Conservation (phyloP, 768 basidiomycete species). For the Leucogyrophana mollusca region DNA sequence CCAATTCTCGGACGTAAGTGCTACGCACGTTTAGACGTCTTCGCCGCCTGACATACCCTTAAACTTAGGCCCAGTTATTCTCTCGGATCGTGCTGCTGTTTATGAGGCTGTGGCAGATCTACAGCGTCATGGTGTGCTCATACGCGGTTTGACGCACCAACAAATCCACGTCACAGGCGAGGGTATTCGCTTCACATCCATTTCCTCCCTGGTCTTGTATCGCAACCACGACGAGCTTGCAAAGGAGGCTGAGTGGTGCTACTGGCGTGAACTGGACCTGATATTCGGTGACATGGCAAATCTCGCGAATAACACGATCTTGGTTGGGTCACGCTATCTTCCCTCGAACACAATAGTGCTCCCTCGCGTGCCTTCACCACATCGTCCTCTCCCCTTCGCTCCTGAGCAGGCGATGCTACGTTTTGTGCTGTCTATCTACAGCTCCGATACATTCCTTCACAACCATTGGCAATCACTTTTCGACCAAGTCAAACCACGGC, state of each 20-base stretch:
- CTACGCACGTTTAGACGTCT: not conserved
- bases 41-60: not conserved
- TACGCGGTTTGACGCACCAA: slow-evolving; percentile 11
- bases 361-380: slow-evolving; percentile 24
- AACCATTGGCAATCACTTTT: too few species aligned
- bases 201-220: slow-evolving; percentile 15
- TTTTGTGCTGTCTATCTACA: slow-evolving; percentile 18
- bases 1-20: slow-evolving; percentile 25
- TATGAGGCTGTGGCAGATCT: slow-evolving; percentile 29
- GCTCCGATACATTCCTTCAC: not conserved
- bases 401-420: slow-evolving; percentile 18
- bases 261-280: slow-evolving; percentile 17
- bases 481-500: too few species aligned
- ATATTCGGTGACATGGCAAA: slow-evolving; percentile 18
- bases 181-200: slow-evolving; percentile 27
- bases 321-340: slow-evolving; percentile 5
- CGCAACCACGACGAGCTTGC: slow-evolving; percentile 25
- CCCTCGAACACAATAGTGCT: slow-evolving; percentile 15
- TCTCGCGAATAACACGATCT: not conserved
- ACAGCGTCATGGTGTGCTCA: slow-evolving; percentile 25
- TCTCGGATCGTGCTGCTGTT: slow-evolving; percentile 24
- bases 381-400: slow-evolving; percentile 13
- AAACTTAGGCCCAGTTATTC: slow-evolving; percentile 16
- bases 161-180: slow-evolving; percentile 28
- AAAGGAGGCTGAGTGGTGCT: slow-evolving; percentile 7